A percentile compares a stretch with the other conserved stretches of the same genome.
Evolutionary conservation across 1,284 basidiomycete species (phyloP).

Genomic region (Pseudozyma sp.): DNA sequence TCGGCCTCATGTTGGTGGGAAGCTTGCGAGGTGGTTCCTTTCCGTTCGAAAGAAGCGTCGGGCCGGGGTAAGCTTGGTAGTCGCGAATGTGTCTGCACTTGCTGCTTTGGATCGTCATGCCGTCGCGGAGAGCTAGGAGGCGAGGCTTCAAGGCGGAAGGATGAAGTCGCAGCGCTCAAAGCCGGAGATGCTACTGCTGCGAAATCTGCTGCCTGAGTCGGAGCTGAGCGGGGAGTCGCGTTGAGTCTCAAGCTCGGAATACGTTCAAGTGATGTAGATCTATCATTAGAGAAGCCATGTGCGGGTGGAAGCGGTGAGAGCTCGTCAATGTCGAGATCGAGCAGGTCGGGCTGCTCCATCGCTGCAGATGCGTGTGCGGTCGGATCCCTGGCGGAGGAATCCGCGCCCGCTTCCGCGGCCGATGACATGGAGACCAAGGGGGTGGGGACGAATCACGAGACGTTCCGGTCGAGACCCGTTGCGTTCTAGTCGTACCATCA

Average conservation of each 20-base stretch:
- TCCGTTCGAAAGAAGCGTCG: background rate
- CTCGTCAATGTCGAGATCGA: conserved; percentile 43
- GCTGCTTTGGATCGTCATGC: background rate
- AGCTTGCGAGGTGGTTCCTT: background rate
- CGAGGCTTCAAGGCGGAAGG: conserved; percentile 36
- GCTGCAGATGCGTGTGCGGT: background rate
- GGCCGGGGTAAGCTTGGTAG: background rate
- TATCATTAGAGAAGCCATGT: conserved; percentile 13
- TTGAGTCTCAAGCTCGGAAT: conserved; percentile 19
- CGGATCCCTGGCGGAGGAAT: background rate
- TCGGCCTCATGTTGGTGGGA: background rate
- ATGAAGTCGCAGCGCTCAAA: conserved; percentile 25
- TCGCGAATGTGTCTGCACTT: background rate
- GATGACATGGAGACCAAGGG: conserved; percentile 6
- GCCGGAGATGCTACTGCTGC: conserved; percentile 20
- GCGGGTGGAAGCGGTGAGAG: conserved; percentile 45
- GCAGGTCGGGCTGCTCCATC: conserved; percentile 3
- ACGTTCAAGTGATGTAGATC: conserved; percentile 19
- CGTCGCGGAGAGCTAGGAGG: conserved; percentile 20
- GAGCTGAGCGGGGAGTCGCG: background rate
- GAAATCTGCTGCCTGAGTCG: background rate
- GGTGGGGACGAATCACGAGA: background rate
- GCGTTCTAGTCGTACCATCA: too few relatives aligned
- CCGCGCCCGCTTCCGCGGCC: background rate
- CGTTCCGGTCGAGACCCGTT: too few relatives aligned